Evolutionary conservation across 768 basidiomycete genomes (phyloP).

Genomic region (Suillus discolor): DNA sequence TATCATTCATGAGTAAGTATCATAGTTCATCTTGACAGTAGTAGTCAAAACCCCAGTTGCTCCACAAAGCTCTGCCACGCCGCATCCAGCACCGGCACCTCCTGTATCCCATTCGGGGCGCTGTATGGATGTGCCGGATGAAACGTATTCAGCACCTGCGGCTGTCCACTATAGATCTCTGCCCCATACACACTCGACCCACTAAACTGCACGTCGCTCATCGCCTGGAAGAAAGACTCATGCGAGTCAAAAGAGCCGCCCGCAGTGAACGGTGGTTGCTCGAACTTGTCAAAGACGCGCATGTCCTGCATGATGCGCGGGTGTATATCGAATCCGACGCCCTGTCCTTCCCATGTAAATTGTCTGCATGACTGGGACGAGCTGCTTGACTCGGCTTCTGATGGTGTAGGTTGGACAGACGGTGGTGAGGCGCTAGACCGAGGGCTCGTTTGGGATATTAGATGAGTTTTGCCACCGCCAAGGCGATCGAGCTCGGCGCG

Average conservation of each 20-base stretch:
- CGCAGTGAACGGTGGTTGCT: conserved; percentile 19
- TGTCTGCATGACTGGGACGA: conserved; percentile 8
- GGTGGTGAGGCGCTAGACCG: conserved; percentile 11
- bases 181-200: conserved; percentile 19
- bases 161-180: conserved; percentile 17
- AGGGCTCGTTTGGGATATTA: conserved; percentile 31
- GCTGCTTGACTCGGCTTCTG: conserved; percentile 18
- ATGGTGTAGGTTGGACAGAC: conserved; percentile 15
- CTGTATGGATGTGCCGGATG: conserved; percentile 18
- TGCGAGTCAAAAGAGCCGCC: conserved; percentile 32
- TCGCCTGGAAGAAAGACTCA: conserved; percentile 28
- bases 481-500: conserved; percentile 56
- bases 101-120: conserved; percentile 11
- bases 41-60: conserved; percentile 54
- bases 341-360: conserved; percentile 8
- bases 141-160: conserved; percentile 19
- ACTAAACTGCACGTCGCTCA: conserved; percentile 34
- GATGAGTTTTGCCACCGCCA: conserved; percentile 52
- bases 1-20: too few species aligned
- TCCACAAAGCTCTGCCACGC: conserved; percentile 72
- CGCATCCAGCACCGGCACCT: conserved; percentile 50
- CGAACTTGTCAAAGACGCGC: conserved; percentile 43
- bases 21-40: too few species aligned
- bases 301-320: conserved; percentile 54
- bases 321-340: conserved; percentile 21